Conservation (phyloP, 1,284 basidiomycete species). For the Sporisorium sorghi region DNA sequence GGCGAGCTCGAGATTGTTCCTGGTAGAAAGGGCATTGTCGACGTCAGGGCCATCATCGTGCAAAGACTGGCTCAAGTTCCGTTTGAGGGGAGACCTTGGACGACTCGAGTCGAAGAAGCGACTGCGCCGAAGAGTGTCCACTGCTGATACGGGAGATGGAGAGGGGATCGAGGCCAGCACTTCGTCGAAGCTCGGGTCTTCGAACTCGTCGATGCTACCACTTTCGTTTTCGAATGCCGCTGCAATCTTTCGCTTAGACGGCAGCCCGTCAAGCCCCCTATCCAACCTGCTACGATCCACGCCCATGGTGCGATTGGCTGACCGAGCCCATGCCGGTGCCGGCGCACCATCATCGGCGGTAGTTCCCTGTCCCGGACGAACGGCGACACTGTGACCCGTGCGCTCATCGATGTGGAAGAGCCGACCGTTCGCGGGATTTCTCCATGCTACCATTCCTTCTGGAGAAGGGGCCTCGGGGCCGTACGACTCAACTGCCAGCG, state of each 20-base stretch:
- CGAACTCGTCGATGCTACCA: conserved; percentile 21
- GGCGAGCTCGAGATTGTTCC: conserved; percentile 7
- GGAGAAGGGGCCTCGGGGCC: conserved; percentile 4
- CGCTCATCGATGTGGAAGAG: conserved; percentile 36
- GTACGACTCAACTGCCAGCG: conserved; percentile 18
- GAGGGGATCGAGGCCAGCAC: conserved; percentile 23
- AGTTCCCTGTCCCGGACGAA: neutral
- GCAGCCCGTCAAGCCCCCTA: conserved; percentile 1
- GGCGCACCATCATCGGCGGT: neutral
- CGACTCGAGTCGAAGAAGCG: conserved; percentile 32
- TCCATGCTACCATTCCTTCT: conserved; percentile 19
- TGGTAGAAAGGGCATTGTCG: too few relatives aligned
- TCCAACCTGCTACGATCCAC: conserved; percentile 19
- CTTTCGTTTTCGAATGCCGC: neutral
- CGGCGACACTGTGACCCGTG: conserved; percentile 32
- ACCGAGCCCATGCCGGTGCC: too few relatives aligned
- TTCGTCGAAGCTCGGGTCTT: conserved; percentile 28
- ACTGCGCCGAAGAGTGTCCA: conserved; percentile 13
- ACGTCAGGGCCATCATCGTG: neutral
- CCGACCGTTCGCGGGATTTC: conserved; percentile 22
- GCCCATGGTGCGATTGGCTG: too few relatives aligned
- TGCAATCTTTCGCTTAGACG: neutral
- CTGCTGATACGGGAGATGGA: neutral
- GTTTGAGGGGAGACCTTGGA: neutral
- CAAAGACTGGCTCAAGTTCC: too few relatives aligned